These are phyloP conservation scores for Platanus orientalis DNA, from an alignment of 164 flowering plant species.

Conservation along the genomic window DNA sequence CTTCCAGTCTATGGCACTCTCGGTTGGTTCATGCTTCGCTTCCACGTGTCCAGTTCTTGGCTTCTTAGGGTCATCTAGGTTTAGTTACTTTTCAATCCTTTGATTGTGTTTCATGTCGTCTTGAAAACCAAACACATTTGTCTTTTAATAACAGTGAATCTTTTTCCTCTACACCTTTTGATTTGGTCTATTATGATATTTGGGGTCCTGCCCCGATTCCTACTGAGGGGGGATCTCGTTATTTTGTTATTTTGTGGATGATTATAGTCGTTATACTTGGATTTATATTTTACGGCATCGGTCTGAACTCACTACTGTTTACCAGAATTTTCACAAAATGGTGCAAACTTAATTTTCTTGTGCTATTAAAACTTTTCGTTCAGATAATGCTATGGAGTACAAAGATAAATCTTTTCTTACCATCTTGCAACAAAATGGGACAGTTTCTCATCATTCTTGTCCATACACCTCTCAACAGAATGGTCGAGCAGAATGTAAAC, in stretches of 20 bases:
- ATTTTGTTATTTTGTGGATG: no score
- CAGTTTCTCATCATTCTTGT: constrained; percentile 1
- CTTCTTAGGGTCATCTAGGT: not conserved
- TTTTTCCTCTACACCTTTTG: no score
- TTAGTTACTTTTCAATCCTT: no score
- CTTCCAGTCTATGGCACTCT: constrained; percentile 1
- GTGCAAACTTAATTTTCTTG: not conserved
- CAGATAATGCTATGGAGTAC: no score
- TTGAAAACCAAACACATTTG: no score
- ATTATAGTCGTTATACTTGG: not conserved
- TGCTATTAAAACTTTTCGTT: not conserved
- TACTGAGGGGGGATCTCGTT: no score
- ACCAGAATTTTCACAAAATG: not conserved
- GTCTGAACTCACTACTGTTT: not conserved
- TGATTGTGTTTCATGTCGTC: no score
- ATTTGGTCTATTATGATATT: no score
- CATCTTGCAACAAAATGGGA: not conserved
- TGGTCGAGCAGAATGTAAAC: constrained; percentile 2
- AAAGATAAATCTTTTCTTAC: no score
- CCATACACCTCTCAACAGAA: constrained; percentile 5
- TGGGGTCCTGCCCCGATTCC: no score
- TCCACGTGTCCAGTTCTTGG: no score
- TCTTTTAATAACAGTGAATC: no score
- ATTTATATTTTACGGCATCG: not conserved
- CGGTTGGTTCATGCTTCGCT: not conserved